A percentile compares a stretch with the other conserved stretches of the same genome.
These are phyloP conservation scores for Ganoderma sp. DNA, from an alignment of 1,284 basidiomycete genomes.

Conservation along the genomic window DNA sequence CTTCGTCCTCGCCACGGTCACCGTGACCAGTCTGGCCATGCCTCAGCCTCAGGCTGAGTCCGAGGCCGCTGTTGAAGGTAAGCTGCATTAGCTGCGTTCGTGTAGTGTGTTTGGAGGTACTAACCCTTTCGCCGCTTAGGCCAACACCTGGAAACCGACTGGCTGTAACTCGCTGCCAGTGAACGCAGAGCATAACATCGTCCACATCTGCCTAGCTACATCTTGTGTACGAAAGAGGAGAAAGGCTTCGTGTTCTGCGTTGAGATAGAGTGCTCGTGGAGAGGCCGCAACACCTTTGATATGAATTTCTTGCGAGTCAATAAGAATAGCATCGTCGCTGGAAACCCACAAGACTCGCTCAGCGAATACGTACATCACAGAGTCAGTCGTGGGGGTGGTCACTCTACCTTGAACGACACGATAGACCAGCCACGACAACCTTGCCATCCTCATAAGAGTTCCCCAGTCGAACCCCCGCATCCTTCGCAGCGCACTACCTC, in stretches of 20 bases:
- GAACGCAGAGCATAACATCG: not conserved
- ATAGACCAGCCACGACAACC: too few relatives aligned
- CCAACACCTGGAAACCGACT: not conserved
- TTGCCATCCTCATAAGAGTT: too few relatives aligned
- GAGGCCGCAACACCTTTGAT: too few relatives aligned
- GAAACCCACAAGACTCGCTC: too few relatives aligned
- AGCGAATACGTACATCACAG: not conserved
- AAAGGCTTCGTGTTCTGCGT: not conserved
- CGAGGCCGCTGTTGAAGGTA: not conserved
- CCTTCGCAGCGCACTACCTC: constrained; percentile 44
- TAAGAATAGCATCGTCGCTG: too few relatives aligned
- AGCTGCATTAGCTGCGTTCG: not conserved
- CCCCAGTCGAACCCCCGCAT: not conserved
- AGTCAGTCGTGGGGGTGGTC: not conserved
- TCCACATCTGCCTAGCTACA: not conserved
- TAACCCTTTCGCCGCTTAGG: not conserved
- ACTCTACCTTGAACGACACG: too few relatives aligned
- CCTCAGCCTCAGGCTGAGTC: not conserved
- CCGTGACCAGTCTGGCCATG: not conserved
- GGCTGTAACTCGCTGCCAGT: not conserved
- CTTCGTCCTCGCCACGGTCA: not conserved
- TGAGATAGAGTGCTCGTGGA: not conserved
- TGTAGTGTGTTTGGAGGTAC: not conserved
- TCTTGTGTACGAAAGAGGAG: not conserved
- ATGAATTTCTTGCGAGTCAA: not conserved